Evolutionary conservation across 345 rosid species (phyloP), one percentile per base, ranked within the genome.

Genomic region (Bruguiera sexangula): DNA sequence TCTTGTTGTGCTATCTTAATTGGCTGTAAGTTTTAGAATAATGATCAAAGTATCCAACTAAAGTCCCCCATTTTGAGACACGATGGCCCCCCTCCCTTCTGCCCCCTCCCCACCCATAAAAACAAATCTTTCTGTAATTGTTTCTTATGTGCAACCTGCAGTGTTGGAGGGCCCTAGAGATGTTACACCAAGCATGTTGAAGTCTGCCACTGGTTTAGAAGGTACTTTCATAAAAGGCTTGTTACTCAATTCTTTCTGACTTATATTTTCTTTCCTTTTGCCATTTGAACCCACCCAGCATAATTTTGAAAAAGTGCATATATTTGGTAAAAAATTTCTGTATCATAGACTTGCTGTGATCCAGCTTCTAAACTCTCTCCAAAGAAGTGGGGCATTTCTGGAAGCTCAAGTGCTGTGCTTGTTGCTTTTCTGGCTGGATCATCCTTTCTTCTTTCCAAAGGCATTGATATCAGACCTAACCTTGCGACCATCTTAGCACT

Each of bases 161-260:
- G 98, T 85, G 72, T 68, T 94, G 82, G 97, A 94, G 78, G 96
- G 96, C 54, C 72, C 93, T 4, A 89, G 91, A 81, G 87, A 91
- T 26, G 87, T 94, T 52, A 88, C 97, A 53, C 98, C 97, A 24
- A 55, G 83, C 53, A 79, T 85, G 7, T 73, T 93, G 74, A 84
- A 85, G 83, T 85, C 97, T 70, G 83, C 86, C 55, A 93, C 96
- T 53, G 97, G 97, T 60, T 77, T 93, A 79, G 96, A 88, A 82
- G 98, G 98, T 93, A 61, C 65, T 37, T 59, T 9, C 1, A 62
- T 65, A 18, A 0, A 3, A 13, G 6, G 1, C 69, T 32, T 65
- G 27, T 46, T 60, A 11, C 15, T 56, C 51, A 27, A 27, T 3
- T 29, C 20, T 48, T 48, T 32, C 51, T 52, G 2, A 39, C n/a